Conservation (phyloP, 768 basidiomycete genomes). For the Porpolomopsis calyptriformis region DNA sequence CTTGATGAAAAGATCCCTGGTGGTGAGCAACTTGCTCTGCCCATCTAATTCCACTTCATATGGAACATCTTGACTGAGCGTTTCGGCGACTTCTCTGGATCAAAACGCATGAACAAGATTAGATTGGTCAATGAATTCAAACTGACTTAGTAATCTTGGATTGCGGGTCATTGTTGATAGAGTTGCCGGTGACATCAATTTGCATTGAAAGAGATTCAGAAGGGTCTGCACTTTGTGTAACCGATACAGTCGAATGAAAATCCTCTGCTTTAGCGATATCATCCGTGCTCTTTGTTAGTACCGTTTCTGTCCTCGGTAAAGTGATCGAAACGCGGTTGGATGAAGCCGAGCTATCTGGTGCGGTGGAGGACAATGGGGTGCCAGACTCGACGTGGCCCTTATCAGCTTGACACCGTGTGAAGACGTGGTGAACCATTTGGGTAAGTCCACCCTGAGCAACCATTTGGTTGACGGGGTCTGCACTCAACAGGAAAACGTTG, state of each 20-base stretch:
- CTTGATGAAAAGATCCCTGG: constrained; percentile 88
- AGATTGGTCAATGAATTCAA: background rate
- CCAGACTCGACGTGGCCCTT: constrained; percentile 9
- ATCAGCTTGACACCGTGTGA: constrained; percentile 59
- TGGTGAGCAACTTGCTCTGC: constrained; percentile 39
- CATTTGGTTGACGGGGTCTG: constrained; percentile 88
- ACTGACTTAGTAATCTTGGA: constrained; percentile 1
- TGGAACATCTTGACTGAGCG: constrained; percentile 22
- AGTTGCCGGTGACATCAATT: background rate
- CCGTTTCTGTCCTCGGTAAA: constrained; percentile 6
- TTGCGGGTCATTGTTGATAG: background rate
- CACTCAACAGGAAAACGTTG: constrained; percentile 90
- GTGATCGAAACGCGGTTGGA: constrained; percentile 10
- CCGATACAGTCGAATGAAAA: background rate
- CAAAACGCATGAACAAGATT: constrained; percentile 5
- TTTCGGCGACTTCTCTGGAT: constrained; percentile 26
- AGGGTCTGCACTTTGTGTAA: constrained; percentile 1
- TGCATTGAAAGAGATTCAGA: background rate
- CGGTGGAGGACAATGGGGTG: constrained; percentile 7
- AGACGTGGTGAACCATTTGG: constrained; percentile 97
- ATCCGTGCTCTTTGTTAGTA: background rate
- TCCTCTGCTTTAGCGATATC: background rate
- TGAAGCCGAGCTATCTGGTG: constrained; percentile 1
- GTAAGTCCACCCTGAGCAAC: constrained; percentile 97
- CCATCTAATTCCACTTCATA: constrained; percentile 24